A percentile compares a stretch with the other conserved stretches of the same genome.
Evolutionary conservation across 139 green algal genomes (phyloP).

Genomic region (Haematococcus lacustris): DNA sequence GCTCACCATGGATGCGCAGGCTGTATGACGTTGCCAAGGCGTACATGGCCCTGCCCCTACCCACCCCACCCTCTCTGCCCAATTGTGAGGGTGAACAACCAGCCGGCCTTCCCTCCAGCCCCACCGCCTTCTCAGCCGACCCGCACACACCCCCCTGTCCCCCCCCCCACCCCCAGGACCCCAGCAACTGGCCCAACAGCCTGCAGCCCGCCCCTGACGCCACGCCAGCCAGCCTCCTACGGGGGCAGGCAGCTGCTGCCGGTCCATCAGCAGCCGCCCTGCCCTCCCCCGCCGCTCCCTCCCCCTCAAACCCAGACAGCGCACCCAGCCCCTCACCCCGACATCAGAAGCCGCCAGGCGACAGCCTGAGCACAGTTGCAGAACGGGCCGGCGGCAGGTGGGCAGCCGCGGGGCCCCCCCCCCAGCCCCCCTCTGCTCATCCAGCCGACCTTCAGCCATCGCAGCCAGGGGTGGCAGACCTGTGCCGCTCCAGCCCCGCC

Average conservation of each 20-base stretch:
- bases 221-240: not conserved
- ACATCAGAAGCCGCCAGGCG: no score
- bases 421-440: no score
- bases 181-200: not conserved
- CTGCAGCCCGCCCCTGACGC: not conserved
- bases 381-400: no score
- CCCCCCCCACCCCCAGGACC: not conserved
- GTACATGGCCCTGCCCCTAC: no score
- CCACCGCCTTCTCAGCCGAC: not conserved
- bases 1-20: not conserved
- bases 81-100: not conserved
- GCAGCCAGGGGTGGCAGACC: not conserved
- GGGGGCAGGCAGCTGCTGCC: not conserved
- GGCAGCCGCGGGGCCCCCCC: no score
- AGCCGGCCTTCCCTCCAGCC: not conserved
- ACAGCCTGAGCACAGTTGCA: no score
- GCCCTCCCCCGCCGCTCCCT: no score
- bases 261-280: no score
- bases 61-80: not conserved
- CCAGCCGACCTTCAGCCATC: no score
- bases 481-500: not conserved
- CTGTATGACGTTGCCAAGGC: conserved; percentile 8
- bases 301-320: no score
- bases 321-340: no score
- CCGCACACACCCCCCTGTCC: not conserved